Percentiles rank a stretch among this genome's conserved stretches.
phyloP scores from a whole-genome alignment of 345 rosid species.

The Lepidium africanum region DNA sequence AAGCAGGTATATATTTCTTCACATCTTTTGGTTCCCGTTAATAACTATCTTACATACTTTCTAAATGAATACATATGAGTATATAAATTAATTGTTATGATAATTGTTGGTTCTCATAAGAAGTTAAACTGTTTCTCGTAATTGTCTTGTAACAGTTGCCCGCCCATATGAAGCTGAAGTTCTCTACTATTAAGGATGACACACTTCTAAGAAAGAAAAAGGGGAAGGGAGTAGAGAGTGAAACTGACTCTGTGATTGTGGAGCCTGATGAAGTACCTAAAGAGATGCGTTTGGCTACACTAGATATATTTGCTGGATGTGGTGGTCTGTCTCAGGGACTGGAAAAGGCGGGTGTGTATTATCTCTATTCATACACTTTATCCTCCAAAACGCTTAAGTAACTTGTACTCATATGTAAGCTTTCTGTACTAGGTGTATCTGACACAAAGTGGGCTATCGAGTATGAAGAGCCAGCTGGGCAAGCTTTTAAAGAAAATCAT shows the following conservation, averaged over 20 bases:
- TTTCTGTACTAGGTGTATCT: slow-evolving; percentile 52
- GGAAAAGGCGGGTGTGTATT: slow-evolving; percentile 46
- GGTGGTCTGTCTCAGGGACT: slow-evolving; percentile 79
- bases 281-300: slow-evolving; percentile 42
- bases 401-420: neutral
- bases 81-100: neutral
- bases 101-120: neutral
- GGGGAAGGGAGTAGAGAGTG: slow-evolving; percentile 63
- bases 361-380: neutral
- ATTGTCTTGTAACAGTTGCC: slow-evolving; percentile 46
- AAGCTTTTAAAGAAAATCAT: slow-evolving; percentile 65
- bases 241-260: slow-evolving; percentile 29
- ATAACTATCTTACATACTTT: neutral
- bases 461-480: slow-evolving; percentile 88
- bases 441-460: slow-evolving; percentile 84
- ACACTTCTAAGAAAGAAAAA: slow-evolving; percentile 56
- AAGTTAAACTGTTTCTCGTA: slow-evolving; percentile 5
- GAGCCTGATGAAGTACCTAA: slow-evolving; percentile 32
- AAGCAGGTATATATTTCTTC: slow-evolving; percentile 47
- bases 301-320: slow-evolving; percentile 85
- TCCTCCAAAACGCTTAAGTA: neutral
- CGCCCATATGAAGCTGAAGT: slow-evolving; percentile 41
- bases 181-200: slow-evolving; percentile 39
- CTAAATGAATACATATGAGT: neutral
- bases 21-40: neutral